Conservation (phyloP, 768 basidiomycete species). For the Podaxis mareebaensis region DNA sequence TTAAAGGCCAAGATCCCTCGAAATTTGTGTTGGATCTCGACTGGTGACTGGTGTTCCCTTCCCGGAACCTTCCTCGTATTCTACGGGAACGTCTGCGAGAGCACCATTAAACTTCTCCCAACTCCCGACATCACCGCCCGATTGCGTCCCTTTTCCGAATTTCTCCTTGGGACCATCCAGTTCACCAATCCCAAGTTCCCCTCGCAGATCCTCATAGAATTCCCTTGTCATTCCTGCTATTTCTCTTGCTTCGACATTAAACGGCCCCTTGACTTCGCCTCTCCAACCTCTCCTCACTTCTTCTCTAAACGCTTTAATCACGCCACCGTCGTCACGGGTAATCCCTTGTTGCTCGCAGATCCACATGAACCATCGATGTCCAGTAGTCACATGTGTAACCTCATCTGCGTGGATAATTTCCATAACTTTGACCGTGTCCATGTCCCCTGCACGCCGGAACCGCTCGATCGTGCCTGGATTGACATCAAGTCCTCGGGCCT, state of each 20-base stretch:
- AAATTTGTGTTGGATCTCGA: not conserved
- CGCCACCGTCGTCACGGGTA: slow-evolving; percentile 13
- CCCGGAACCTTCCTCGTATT: not conserved
- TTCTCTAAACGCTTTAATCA: slow-evolving; percentile 61
- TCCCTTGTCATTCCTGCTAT: slow-evolving; percentile 70
- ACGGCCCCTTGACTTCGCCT: slow-evolving; percentile 80
- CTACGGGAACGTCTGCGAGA: not conserved
- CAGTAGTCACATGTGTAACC: slow-evolving; percentile 79
- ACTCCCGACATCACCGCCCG: not conserved
- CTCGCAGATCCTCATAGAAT: slow-evolving; percentile 72
- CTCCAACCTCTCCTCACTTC: slow-evolving; percentile 71
- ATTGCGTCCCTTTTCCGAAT: not conserved
- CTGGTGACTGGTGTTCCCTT: not conserved
- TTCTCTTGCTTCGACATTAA: slow-evolving; percentile 72
- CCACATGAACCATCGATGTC: slow-evolving; percentile 85
- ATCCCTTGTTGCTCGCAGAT: slow-evolving; percentile 46
- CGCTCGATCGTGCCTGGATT: slow-evolving; percentile 79
- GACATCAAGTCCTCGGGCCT: slow-evolving; percentile 82
- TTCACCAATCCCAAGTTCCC: slow-evolving; percentile 47
- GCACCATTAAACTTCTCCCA: not conserved
- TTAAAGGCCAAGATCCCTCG: not conserved
- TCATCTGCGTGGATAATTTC: slow-evolving; percentile 82
- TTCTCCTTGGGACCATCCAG: not conserved
- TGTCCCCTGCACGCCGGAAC: slow-evolving; percentile 66
- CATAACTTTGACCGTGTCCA: slow-evolving; percentile 64